A percentile compares a stretch with the other conserved stretches of the same genome.
These are phyloP conservation scores for Bauhinia variegata DNA, from an alignment of 306 rosid species.

Conservation along the genomic window DNA sequence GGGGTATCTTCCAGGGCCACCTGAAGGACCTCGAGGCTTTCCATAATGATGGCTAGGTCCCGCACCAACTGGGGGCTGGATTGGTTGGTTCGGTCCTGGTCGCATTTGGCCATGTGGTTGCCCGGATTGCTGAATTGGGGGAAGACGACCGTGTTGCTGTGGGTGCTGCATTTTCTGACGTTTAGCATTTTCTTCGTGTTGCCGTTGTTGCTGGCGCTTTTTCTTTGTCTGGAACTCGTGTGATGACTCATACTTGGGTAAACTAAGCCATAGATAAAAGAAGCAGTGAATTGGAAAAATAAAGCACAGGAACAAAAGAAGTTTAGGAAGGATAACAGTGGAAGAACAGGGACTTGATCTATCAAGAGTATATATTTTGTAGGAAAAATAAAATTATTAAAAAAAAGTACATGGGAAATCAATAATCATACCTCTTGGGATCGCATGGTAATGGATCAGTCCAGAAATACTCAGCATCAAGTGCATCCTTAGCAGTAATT, in stretches of 20 bases:
- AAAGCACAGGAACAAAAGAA: not conserved
- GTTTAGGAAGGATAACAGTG: slow-evolving; percentile 6
- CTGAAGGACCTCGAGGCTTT: slow-evolving; percentile 53
- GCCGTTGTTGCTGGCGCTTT: slow-evolving; percentile 70
- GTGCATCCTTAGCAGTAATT: slow-evolving; percentile 68
- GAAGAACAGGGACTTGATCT: not conserved
- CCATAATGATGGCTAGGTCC: slow-evolving; percentile 64
- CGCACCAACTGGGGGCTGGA: slow-evolving; percentile 45
- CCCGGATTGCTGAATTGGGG: slow-evolving; percentile 59
- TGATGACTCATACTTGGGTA: slow-evolving; percentile 73
- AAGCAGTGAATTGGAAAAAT: not conserved
- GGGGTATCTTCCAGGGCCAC: slow-evolving; percentile 61
- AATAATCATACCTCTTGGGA: slow-evolving; percentile 68
- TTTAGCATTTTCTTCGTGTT: slow-evolving; percentile 63
- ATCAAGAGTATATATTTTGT: not conserved
- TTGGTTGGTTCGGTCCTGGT: slow-evolving; percentile 51
- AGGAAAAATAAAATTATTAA: not conserved
- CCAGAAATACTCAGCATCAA: slow-evolving; percentile 80
- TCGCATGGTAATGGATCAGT: slow-evolving; percentile 72
- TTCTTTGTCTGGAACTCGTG: slow-evolving; percentile 79
- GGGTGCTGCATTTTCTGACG: slow-evolving; percentile 61
- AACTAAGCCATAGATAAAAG: slow-evolving; percentile 44
- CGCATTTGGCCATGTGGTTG: slow-evolving; percentile 49
- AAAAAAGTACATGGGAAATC: not conserved
- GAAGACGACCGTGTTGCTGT: slow-evolving; percentile 55